Evolutionary conservation across 441 rosid genomes (phyloP), one percentile per base, ranked within the genome.

Genomic region (Erodium trifolium): DNA sequence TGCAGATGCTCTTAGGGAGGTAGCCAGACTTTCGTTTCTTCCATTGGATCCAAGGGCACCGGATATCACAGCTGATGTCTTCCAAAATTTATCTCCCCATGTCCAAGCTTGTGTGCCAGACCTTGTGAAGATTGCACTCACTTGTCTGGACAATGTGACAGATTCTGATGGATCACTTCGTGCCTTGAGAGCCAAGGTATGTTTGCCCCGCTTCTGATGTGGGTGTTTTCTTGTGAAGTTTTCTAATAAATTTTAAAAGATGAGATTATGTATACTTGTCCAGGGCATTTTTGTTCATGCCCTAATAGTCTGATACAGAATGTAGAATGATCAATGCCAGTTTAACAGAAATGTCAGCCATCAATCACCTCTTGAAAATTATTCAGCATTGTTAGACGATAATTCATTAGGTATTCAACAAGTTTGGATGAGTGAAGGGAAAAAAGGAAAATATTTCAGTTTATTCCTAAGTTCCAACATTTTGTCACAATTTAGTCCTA

Each of bases 151-250:
- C 75, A 88, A 86, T 77, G 94, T 92, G 64, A 67, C 91, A 6
- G 97, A 92, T 78, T 72, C 94, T 34, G 98, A 92, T 78, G 98
- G 97, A 68, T 85, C 97, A 2, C 86, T 94, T 65, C 97, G 90
- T 12, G 91, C 90, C 70, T 80, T 94, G 92, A 88, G 89, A 74
- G 82, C 96, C 63, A 94, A 94, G 97, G 99, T 86, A 85, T 59
- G 75, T 41, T 55, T 12, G 53, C n/a, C n/a, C n/a, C n/a, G n/a
- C n/a, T n/a, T n/a, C n/a, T n/a, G n/a, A n/a, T n/a, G n/a, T n/a
- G n/a, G n/a, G n/a, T n/a, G n/a, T n/a, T n/a, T n/a, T n/a, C n/a
- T n/a, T n/a, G n/a, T n/a, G n/a, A n/a, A n/a, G n/a, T n/a, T n/a
- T n/a, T n/a, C n/a, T n/a, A n/a, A n/a, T n/a, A n/a, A n/a, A n/a